Evolutionary conservation across 2,329 filamentous ascomycete genomes (phyloP), one percentile per base, ranked within the genome.

Genomic region (Knufia petricola): DNA sequence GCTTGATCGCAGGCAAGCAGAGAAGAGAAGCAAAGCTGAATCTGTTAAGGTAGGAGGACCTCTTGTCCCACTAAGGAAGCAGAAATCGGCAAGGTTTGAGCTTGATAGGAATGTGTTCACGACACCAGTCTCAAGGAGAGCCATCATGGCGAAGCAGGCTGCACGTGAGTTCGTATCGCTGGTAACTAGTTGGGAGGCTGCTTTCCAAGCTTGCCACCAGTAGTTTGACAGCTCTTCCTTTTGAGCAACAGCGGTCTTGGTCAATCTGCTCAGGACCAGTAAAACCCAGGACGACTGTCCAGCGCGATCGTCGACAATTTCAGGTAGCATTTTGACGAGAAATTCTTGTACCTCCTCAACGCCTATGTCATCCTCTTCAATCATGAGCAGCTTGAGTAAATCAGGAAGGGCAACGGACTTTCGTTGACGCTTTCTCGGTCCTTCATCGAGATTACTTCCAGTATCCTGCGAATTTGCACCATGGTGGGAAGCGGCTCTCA

Each of bases 221-320:
- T 49, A 28, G 4, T 21, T 37, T 31, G 30, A 21, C 8, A 46
- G 30, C 13, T n/a, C n/a, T 24, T 20, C 9, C 3, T 37, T 9
- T 13, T 31, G 13, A 13, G 30, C 43, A 24, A 46, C 8, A 7
- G 30, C 3, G 9, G 17, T 30, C 4, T 20, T 38, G 32, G 17
- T 34, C 4, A 36, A 8, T n/a, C 43, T 20, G 20, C 43, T 46
- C 61, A 87, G 79, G n/a, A 82, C 83, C 46, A 95, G 64, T 70
- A 94, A 79, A 15, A 87, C 83, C 92, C 92, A 98, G 0, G 82
- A 86, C 6, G 82, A 77, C 34, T 82, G 69, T 7, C 66, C 64
- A 12, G 69, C 67, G 55, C 84, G 81, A 58, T 94, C 89, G 59
- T 92, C 84, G 8, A 77, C 73, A 37, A 84, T 77, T 46, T 76